Base-by-base conservation (phyloP, 1,284 basidiomycete genomes). In the Agroathelia rolfsii region DNA sequence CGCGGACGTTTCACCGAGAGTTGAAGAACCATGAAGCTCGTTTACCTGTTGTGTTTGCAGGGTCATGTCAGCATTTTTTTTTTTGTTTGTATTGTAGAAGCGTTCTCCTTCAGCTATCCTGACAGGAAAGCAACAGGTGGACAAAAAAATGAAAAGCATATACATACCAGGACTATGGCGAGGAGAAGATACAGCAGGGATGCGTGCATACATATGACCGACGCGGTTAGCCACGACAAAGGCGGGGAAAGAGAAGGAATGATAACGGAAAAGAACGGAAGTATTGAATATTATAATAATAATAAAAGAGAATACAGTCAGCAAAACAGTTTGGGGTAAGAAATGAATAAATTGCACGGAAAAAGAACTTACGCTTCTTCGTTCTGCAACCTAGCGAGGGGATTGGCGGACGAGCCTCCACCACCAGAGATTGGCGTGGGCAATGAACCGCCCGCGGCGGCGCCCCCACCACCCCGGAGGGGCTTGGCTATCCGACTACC, bases 401-500 rank as follows among this genome's bases (percentile, higher is more conserved):
- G 73, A 52, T 75, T 84, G 34, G 58, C 57, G 19, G 63, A 58
- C 22, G 64, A 56, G 11, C 54, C 57, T 21, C 57, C 56, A 14
- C 69, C 62, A 38, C 68, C 61, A 27, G 59, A 47, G 30, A 64
- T 59, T 30, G 64, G 58, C 19, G 56, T 46, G 38, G 74, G 62
- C n/a, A n/a, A n/a, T n/a, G n/a, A n/a, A 30, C 63, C 59, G 21
- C 61, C 49, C 16, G 62, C 59, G 18, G 53, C 55, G 23, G 61
- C 69, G 30, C 85, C 87, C 32, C 87, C 86, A 17, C 90, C 92
- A 12, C 93, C 93, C 44, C 94, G 75, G 40, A 98, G 63, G 9
- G 94, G 94, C 62, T 97, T 97, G 33, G 94, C 94, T 44, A 98
- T 97, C 28, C 94, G 75, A n/a, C n/a, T n/a, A 28, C 89, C 89